A percentile compares a stretch with the other conserved stretches of the same genome.
These are phyloP conservation scores for Parietichytrium sp. DNA, from an alignment of 108 stramenopile genomes.

Conservation along the genomic window DNA sequence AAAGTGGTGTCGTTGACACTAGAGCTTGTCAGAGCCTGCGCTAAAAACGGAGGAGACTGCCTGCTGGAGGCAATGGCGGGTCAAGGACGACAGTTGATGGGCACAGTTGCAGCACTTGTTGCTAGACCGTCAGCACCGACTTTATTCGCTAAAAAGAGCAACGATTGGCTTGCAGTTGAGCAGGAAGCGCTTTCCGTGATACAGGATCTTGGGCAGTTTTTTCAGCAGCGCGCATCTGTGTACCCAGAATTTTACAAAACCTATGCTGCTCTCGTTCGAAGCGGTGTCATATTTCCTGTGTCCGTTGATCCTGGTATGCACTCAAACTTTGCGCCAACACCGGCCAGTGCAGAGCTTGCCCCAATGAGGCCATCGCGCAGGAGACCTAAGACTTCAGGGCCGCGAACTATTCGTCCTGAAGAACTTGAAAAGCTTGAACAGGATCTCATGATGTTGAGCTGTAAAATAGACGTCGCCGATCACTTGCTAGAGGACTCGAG, in stretches of 20 bases:
- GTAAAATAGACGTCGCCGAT: conserved; percentile 5
- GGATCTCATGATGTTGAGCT: neutral
- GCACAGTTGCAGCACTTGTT: neutral
- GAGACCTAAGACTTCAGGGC: neutral
- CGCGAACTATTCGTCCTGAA: neutral
- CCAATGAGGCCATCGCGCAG: too few relatives aligned
- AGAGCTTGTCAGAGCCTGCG: neutral
- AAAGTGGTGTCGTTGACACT: neutral
- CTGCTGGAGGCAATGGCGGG: neutral
- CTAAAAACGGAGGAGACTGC: neutral
- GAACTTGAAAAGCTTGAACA: conserved; percentile 36
- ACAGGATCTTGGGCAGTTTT: conserved; percentile 19
- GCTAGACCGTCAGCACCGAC: too few relatives aligned
- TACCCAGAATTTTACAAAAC: conserved; percentile 6
- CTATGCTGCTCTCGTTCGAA: neutral
- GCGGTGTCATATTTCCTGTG: neutral
- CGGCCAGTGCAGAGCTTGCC: neutral
- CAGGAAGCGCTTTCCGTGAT: conserved; percentile 1
- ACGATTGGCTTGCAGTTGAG: conserved; percentile 20
- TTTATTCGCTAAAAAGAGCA: neutral
- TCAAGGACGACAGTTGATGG: conserved; percentile 3
- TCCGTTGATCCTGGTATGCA: too few relatives aligned
- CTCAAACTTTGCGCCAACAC: neutral
- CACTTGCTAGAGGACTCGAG: neutral
- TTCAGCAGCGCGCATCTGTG: neutral